Conservation (phyloP, 1,284 basidiomycete genomes). For the Melampsora occidentalis region DNA sequence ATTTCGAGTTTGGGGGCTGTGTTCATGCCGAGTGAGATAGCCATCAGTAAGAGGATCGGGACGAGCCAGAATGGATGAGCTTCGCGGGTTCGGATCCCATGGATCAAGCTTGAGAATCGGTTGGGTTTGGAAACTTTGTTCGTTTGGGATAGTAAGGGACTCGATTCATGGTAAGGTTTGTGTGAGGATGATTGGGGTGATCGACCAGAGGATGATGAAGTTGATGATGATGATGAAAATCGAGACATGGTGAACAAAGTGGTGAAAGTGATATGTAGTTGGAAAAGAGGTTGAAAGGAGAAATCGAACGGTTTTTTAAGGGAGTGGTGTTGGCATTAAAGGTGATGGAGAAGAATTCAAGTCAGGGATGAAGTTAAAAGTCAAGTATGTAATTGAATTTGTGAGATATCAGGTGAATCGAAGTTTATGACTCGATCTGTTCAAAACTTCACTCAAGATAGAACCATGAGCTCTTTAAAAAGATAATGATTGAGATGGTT, state of each 20-base stretch:
- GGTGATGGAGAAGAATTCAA: no score
- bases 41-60: constrained; percentile 45
- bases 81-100: neutral
- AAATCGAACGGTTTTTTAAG: no score
- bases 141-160: neutral
- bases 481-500: no score
- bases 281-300: no score
- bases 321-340: no score
- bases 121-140: no score
- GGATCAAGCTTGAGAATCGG: neutral
- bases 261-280: neutral
- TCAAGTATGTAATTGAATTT: no score
- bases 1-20: constrained; percentile 47
- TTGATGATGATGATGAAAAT: neutral
- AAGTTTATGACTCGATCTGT: no score
- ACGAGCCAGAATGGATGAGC: constrained; percentile 1
- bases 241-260: neutral
- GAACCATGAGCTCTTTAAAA: no score
- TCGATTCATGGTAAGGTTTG: neutral
- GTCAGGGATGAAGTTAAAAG: no score
- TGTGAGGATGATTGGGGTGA: neutral
- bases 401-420: no score
- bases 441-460: no score
- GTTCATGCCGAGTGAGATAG: constrained; percentile 46
- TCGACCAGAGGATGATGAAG: neutral